Percentiles rank a stretch among this genome's conserved stretches.
Conservation (phyloP, 306 rosid species). For the Dryas drummondii region DNA sequence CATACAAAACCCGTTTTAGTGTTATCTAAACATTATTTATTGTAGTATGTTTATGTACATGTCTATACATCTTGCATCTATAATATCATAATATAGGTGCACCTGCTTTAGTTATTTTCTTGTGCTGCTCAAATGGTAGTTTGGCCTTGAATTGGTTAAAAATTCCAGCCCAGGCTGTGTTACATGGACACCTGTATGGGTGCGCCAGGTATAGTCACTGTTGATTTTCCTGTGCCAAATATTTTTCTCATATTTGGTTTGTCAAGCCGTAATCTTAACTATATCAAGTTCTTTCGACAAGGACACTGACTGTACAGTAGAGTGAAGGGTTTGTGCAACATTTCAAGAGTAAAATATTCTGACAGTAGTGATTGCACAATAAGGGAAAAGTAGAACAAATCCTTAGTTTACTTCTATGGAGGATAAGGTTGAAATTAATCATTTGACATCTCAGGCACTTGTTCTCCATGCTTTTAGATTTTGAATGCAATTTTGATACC, state of each 20-base stretch:
- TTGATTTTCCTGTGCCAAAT: background rate
- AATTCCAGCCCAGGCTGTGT: background rate
- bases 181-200: background rate
- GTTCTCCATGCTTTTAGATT: background rate
- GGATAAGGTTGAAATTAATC: background rate
- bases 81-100: background rate
- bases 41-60: too few relatives aligned
- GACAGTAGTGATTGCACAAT: background rate
- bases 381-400: background rate
- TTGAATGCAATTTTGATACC: slow-evolving; percentile 5
- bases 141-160: background rate
- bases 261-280: background rate
- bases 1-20: background rate
- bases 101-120: background rate
- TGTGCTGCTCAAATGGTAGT: background rate
- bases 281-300: background rate
- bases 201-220: background rate
- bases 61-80: background rate
- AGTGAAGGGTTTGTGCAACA: background rate
- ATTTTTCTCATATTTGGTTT: background rate
- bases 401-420: background rate
- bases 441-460: background rate
- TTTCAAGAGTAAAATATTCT: background rate
- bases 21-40: background rate
- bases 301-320: background rate